Evolutionary conservation across 2,329 filamentous ascomycete genomes (phyloP), one percentile per base, ranked within the genome.

Genomic region (Sarocladium brachiariae): DNA sequence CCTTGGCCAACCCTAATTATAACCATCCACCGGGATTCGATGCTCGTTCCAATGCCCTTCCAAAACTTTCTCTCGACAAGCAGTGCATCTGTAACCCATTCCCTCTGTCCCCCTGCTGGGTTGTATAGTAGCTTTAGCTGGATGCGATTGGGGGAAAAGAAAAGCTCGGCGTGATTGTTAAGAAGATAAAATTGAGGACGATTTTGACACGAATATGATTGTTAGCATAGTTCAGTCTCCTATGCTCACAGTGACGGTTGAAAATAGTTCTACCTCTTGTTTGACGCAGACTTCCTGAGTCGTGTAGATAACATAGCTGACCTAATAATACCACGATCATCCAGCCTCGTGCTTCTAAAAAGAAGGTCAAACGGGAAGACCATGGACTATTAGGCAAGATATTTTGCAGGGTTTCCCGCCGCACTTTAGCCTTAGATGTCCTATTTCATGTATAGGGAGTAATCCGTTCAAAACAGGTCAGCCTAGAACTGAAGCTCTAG

Each of bases 61-160:
- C 39, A 46, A 43, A 21, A 50, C 51, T 47, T 33, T 47, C 43
- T 47, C 25, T 47, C 25, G 43, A 33, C 25, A 47, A 16, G 33
- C 33, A 49, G 30, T 68, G 63, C 65, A 66, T 63, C 59, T 66
- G 61, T 67, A 64, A 58, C 55, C 55, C 54, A n/a, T 38, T 41
- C 51, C 51, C 45, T 54, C 53, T 61, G 62, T 61, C 58, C 54
- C 60, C 59, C 58, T 60, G 61, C 62, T 64, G 62, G 65, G 64
- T 62, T 66, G 63, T 65, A 65, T 58, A 60, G 59, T 66, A 67
- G 62, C 59, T 64, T 64, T 55, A 58, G 60, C 59, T 55, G 55
- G 59, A 60, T 21, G 38, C 9, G 55, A 59, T 61, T 56, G 55
- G 57, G 61, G 39, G 21, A 56, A 53, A 57, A 59, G 60, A 61